Base-by-base conservation (phyloP, 768 basidiomycete genomes). In the Lentinus tigrinus region DNA sequence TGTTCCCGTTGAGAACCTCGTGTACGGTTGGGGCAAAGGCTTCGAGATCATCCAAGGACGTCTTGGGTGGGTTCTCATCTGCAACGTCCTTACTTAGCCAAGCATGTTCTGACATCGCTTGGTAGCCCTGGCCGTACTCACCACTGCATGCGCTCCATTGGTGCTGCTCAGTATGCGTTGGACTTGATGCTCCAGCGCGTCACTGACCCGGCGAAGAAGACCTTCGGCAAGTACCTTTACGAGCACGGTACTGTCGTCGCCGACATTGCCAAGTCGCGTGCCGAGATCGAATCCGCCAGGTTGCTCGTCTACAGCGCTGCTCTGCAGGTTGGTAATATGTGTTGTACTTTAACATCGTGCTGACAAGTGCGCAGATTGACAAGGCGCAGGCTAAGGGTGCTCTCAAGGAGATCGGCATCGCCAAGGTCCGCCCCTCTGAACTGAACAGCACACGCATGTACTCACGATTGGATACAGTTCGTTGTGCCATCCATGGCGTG, bases 11-110 rank as follows among this genome's bases (percentile, higher is more conserved):
- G 74, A 76, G 53, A 95, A 95, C 70, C 70, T 98, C 48, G 82
- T 99, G 14, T 81, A 91, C 23, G 96, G 96, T 4, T 95, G 95
- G 91, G 95, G 97, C 14, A 82, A 83, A 62, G 97, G 97, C 5
- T 99, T 99, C 65, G 97, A 98, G 83, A 94, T 95, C 62, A 91
- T 98, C 60, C 95, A 98, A 83, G 95, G 95, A 42, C 91, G 95
- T 61, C 86, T 98, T 52, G 95, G 95, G 91, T 90, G 70, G 11
- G 31, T 31, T 31, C 11, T 31, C 47, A 81, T 67, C 37, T 8
- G 17, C 10, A n/a, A n/a, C 19, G 8, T 14, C 23, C 31, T 48
- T 21, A 11, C 8, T 37, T 4, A 24, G 34, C 10, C 40, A 19
- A 11, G 17, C 23, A 3, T 19, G 5, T 14, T 23, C 16, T 51